Evolutionary conservation across 495 filamentous ascomycete genomes (phyloP).

Genomic region (Polyplosphaeria fusca): DNA sequence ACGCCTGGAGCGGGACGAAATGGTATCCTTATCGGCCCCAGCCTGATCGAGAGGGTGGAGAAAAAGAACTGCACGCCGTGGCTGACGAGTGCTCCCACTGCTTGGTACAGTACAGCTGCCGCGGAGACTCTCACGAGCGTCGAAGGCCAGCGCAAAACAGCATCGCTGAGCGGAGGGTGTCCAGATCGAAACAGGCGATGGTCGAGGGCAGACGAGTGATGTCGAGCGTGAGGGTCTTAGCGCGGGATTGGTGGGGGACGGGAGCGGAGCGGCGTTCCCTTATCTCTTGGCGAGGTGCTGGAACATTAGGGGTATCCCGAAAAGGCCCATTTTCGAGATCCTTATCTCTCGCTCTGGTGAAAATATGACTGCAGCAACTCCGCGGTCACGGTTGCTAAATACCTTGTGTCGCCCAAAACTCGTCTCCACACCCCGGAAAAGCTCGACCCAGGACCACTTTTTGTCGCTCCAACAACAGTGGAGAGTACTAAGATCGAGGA

Average conservation of each 20-base stretch:
- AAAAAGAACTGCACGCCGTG: slow-evolving; percentile 10
- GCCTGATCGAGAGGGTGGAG: slow-evolving; percentile 1
- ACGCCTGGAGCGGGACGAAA: neutral
- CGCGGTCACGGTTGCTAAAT: slow-evolving; percentile 30
- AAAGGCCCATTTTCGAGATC: neutral
- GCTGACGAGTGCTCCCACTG: neutral
- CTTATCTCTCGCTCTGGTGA: slow-evolving; percentile 14
- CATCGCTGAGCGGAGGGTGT: neutral
- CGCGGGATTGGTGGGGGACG: slow-evolving; percentile 23
- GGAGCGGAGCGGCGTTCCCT: slow-evolving; percentile 25
- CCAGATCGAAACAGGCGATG: neutral
- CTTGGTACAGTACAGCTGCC: too few relatives aligned
- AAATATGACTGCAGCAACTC: slow-evolving; percentile 18
- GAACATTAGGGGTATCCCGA: neutral
- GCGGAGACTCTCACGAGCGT: slow-evolving; percentile 1
- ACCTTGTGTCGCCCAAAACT: slow-evolving; percentile 18
- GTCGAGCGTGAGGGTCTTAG: neutral
- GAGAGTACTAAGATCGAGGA: neutral
- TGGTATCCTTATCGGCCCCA: slow-evolving; percentile 15
- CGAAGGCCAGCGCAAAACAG: neutral
- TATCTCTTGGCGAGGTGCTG: slow-evolving; percentile 22
- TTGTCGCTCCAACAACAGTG: neutral
- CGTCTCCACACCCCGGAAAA: slow-evolving; percentile 1
- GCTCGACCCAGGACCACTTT: neutral
- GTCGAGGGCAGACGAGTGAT: slow-evolving; percentile 1